Base-by-base conservation (phyloP, 1,284 basidiomycete species). In the Inonotus obliquus region DNA sequence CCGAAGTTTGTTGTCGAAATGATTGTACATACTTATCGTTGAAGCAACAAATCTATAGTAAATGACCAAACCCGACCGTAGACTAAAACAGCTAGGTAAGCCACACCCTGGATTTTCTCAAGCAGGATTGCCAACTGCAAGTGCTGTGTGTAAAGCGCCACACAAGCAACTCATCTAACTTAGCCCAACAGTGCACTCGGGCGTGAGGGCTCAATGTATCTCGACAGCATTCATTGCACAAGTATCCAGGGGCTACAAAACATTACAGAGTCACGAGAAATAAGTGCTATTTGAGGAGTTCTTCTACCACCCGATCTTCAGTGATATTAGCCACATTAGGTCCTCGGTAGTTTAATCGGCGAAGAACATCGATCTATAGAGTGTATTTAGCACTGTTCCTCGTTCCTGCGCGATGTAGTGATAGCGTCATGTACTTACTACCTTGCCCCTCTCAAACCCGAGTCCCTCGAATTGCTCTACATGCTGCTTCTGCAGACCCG, bases 331-430 rank as follows among this genome's bases (percentile, higher is more conserved):
- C 71, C 47, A 81, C 80, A 68, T 89, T 88, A 27, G 79, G 76
- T 13, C 92, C 96, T 19, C 96, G 86, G 76, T 98, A 99, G 75
- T 99, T 98, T 72, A 97, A 73, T 67, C 89, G 82, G 68, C 91
- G 86, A 65, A 98, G 80, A 10, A 90, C 89, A 66, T 95, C 89
- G 65, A 96, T 93, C 92, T 93, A 66, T n/a, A 53, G 57, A 23
- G 21, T 7, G 44, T 25, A 45, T 62, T 25, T 17, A 56, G 38
- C 17, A 51, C 7, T 44, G 25, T 27, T 38, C 27, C 44, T 44
- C 57, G n/a, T 45, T 54, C 29, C 41, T 25, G 27, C 19, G 60
- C 35, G 9, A 44, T 25, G 23, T 10, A 11, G 25, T 17, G 14
- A 21, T 14, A 35, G 10, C 61, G 48, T 54, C 25, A 55, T 17